phyloP scores from a whole-genome alignment of 495 filamentous ascomycete genomes.

The Aeminium ludgeri region DNA sequence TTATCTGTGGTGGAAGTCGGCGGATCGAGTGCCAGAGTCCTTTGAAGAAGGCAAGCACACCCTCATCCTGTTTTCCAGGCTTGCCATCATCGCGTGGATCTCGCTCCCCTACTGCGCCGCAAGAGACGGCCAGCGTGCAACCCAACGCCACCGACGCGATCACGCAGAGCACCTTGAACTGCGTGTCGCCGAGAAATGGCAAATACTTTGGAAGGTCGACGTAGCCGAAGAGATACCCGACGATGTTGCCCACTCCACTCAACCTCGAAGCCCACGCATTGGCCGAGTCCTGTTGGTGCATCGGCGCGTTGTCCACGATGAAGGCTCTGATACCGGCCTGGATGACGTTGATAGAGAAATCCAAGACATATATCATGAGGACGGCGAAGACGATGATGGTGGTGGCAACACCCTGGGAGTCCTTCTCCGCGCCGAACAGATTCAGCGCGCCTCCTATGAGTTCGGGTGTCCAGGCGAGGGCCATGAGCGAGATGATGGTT shows the following conservation, averaged over 20 bases:
- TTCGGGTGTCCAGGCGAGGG: slow-evolving; percentile 68
- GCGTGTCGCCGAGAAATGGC: slow-evolving; percentile 63
- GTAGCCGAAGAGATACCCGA: slow-evolving; percentile 70
- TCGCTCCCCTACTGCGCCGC: slow-evolving; percentile 49
- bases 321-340: slow-evolving; percentile 80
- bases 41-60: slow-evolving; percentile 62
- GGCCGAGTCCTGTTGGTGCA: slow-evolving; percentile 76
- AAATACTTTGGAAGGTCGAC: slow-evolving; percentile 52
- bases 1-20: slow-evolving; percentile 59
- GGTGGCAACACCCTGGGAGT: slow-evolving; percentile 42
- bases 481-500: slow-evolving; percentile 55
- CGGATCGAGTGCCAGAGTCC: slow-evolving; percentile 59
- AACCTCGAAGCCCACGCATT: slow-evolving; percentile 77
- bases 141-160: slow-evolving; percentile 57
- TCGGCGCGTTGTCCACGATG: slow-evolving; percentile 75
- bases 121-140: slow-evolving; percentile 49
- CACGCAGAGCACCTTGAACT: slow-evolving; percentile 78
- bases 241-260: slow-evolving; percentile 69
- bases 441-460: slow-evolving; percentile 42
- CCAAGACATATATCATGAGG: slow-evolving; percentile 67
- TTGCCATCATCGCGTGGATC: slow-evolving; percentile 58
- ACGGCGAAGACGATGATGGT: slow-evolving; percentile 56
- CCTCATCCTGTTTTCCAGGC: slow-evolving; percentile 34
- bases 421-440: slow-evolving; percentile 50
- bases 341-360: slow-evolving; percentile 69